Evolutionary conservation across 805 yeast species (phyloP).

Genomic region (Candida nanaspora): DNA sequence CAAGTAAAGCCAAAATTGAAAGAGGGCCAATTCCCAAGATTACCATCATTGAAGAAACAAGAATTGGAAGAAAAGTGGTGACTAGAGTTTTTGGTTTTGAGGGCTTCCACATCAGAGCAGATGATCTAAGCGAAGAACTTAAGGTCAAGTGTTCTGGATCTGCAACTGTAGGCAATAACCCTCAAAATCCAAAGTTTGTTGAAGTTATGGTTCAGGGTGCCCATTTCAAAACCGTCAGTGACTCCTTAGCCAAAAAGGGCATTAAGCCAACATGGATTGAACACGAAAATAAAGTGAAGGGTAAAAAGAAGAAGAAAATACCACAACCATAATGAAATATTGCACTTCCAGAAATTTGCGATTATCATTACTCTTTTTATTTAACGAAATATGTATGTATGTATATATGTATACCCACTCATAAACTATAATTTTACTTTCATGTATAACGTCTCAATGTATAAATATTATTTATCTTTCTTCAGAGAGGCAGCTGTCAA

Average conservation of each 20-base stretch:
- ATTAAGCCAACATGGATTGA: constrained; percentile 60
- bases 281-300: constrained; percentile 53
- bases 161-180: constrained; percentile 59
- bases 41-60: constrained; percentile 60
- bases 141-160: constrained; percentile 86
- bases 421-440: no score
- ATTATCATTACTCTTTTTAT: no score
- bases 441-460: no score
- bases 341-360: no score
- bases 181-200: constrained; percentile 43
- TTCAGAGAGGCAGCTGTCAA: background rate
- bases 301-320: constrained; percentile 33
- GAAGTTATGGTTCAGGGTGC: constrained; percentile 91
- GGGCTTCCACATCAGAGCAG: constrained; percentile 56
- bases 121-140: constrained; percentile 57
- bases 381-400: no score
- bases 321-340: background rate
- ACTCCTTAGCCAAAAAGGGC: constrained; percentile 53
- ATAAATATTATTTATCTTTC: background rate
- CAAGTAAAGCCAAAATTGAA: constrained; percentile 27
- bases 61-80: constrained; percentile 74
- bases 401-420: no score
- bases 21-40: constrained; percentile 69
- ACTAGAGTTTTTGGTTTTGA: constrained; percentile 71
- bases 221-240: constrained; percentile 59